Conservation (phyloP, 2,329 filamentous ascomycete genomes). For the Fusarium sp. region DNA sequence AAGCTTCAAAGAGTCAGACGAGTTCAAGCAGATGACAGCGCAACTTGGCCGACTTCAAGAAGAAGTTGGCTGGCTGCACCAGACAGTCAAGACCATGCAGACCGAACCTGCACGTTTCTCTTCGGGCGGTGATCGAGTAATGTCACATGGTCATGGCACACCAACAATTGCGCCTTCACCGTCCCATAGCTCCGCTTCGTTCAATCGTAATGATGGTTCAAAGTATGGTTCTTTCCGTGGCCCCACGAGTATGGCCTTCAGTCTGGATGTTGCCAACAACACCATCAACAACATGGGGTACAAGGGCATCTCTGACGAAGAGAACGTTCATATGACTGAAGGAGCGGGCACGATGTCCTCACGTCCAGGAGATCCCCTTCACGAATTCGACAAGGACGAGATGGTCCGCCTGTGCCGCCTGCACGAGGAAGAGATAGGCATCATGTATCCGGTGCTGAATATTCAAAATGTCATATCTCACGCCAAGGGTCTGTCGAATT, state of each 20-base stretch:
- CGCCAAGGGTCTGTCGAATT: constrained; percentile 74
- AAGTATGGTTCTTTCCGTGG: constrained; percentile 79
- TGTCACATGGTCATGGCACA: constrained; percentile 49
- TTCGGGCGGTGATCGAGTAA: constrained; percentile 56
- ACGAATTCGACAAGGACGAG: constrained; percentile 81
- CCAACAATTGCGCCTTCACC: constrained; percentile 55
- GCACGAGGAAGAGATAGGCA: constrained; percentile 89
- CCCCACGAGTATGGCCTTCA: constrained; percentile 86
- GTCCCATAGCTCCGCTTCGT: constrained; percentile 54
- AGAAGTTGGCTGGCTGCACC: constrained; percentile 82
- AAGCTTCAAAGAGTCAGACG: constrained; percentile 91
- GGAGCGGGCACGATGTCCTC: constrained; percentile 33
- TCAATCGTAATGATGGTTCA: constrained; percentile 57
- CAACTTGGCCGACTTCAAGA: constrained; percentile 82
- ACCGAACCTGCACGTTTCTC: constrained; percentile 60
- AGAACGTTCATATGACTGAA: constrained; percentile 60
- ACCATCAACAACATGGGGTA: constrained; percentile 93
- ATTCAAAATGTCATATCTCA: constrained; percentile 78
- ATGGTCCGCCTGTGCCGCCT: constrained; percentile 81
- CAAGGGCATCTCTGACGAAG: constrained; percentile 71
- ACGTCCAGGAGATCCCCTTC: constrained; percentile 76
- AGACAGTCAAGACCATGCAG: constrained; percentile 76
- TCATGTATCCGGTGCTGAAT: constrained; percentile 90
- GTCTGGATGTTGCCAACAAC: constrained; percentile 85
- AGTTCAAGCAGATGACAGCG: constrained; percentile 83